These are phyloP conservation scores for Populus nigra DNA, from an alignment of 345 rosid genomes.

Conservation along the genomic window DNA sequence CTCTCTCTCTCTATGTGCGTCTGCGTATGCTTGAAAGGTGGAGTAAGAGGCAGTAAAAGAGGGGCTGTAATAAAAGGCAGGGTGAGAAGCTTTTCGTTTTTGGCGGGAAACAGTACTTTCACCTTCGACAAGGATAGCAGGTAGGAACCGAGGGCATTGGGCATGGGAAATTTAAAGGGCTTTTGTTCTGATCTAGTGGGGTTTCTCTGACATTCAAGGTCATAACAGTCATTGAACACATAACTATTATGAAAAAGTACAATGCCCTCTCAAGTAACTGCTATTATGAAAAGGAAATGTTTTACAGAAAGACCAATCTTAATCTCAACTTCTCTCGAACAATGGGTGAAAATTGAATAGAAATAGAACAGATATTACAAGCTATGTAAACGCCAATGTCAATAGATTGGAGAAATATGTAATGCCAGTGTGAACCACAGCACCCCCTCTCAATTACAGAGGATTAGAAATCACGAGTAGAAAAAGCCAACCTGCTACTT, in stretches of 20 bases:
- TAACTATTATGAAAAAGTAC: too few relatives aligned
- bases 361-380: conserved; percentile 13
- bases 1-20: background rate
- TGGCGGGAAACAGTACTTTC: conserved; percentile 48
- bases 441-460: background rate
- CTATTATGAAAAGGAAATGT: background rate
- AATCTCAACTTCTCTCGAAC: conserved; percentile 3
- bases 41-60: conserved; percentile 1
- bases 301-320: background rate
- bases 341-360: conserved; percentile 6
- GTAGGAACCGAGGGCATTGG: conserved; percentile 20
- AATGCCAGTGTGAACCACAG: background rate
- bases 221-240: conserved; percentile 17
- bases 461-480: background rate
- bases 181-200: conserved; percentile 9
- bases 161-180: conserved; percentile 28
- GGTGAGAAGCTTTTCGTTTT: conserved; percentile 4
- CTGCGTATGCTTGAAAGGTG: background rate
- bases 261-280: background rate
- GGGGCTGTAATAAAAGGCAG: conserved; percentile 12
- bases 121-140: conserved; percentile 18
- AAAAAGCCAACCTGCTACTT: conserved; percentile 2
- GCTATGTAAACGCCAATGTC: conserved; percentile 4
- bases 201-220: conserved; percentile 18
- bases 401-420: background rate